These are phyloP conservation scores for Andrographis paniculata DNA, from an alignment of 305 asterid species.

Conservation along the genomic window DNA sequence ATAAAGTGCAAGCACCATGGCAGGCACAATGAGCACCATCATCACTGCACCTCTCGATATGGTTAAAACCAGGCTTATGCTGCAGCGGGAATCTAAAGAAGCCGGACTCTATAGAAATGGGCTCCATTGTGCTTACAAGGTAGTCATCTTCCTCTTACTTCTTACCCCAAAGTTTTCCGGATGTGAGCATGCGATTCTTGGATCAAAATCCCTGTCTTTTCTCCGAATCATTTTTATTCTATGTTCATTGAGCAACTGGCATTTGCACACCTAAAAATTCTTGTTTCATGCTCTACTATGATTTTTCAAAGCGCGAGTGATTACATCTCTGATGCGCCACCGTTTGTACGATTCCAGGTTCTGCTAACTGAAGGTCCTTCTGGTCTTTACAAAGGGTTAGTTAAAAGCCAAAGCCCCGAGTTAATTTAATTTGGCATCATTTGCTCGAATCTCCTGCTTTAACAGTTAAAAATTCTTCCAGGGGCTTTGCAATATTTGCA, in stretches of 20 bases:
- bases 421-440: neutral
- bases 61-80: constrained; percentile 95
- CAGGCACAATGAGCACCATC: constrained; percentile 81
- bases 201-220: too few species aligned
- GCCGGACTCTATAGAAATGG: constrained; percentile 68
- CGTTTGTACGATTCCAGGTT: constrained; percentile 47
- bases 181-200: too few species aligned
- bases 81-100: constrained; percentile 64
- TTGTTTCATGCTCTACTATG: too few species aligned
- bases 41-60: constrained; percentile 85
- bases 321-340: too few species aligned
- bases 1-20: constrained; percentile 74
- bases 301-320: too few species aligned
- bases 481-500: constrained; percentile 79
- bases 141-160: constrained; percentile 24
- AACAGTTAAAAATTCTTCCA: constrained; percentile 23
- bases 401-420: neutral
- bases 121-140: constrained; percentile 89
- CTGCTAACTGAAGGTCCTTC: constrained; percentile 75
- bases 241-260: too few species aligned
- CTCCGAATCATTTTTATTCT: too few species aligned
- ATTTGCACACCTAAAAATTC: too few species aligned
- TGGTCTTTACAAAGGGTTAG: constrained; percentile 98
- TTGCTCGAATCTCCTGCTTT: too few species aligned
- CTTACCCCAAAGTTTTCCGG: too few species aligned